Percentiles rank a stretch among this genome's conserved stretches.
phyloP scores from a whole-genome alignment of 805 yeast genomes.

The Yarrowia osloensis region DNA sequence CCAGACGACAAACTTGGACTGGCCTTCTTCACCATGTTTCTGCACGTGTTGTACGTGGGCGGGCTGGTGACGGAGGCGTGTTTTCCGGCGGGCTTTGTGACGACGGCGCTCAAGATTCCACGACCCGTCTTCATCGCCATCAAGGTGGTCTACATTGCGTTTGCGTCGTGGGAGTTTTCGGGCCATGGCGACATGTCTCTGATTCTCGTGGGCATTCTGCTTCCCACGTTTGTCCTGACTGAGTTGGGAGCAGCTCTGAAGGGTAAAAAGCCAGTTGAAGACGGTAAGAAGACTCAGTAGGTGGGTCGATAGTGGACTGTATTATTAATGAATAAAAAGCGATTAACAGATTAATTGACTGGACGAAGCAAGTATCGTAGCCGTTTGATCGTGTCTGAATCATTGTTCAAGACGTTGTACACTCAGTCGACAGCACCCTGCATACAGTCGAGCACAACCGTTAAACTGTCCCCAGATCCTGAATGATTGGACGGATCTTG shows the following conservation, averaged over 20 bases:
- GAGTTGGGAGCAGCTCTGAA: neutral
- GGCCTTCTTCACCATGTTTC: slow-evolving; percentile 1
- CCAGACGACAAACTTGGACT: neutral
- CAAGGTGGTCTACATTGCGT: neutral
- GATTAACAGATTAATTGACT: no score
- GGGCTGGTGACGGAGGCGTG: slow-evolving; percentile 2
- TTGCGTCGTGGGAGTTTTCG: neutral
- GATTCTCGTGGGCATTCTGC: neutral
- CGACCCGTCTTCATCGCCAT: neutral
- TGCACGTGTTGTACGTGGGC: slow-evolving; percentile 2
- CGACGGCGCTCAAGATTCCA: neutral
- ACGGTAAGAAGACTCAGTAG: neutral
- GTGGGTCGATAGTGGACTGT: no score
- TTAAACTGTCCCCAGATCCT: no score
- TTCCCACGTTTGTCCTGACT: neutral
- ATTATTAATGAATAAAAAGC: no score
- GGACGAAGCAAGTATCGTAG: no score
- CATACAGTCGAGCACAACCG: no score
- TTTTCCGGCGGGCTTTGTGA: neutral
- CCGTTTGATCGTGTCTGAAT: no score
- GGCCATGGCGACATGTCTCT: neutral
- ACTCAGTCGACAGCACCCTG: no score
- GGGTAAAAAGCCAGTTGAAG: no score
- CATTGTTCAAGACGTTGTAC: no score
- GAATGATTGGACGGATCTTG: no score